Evolutionary conservation across 208 protist genomes (phyloP), one percentile per base, ranked within the genome.

Genomic region (Novymonas esmeraldas): DNA sequence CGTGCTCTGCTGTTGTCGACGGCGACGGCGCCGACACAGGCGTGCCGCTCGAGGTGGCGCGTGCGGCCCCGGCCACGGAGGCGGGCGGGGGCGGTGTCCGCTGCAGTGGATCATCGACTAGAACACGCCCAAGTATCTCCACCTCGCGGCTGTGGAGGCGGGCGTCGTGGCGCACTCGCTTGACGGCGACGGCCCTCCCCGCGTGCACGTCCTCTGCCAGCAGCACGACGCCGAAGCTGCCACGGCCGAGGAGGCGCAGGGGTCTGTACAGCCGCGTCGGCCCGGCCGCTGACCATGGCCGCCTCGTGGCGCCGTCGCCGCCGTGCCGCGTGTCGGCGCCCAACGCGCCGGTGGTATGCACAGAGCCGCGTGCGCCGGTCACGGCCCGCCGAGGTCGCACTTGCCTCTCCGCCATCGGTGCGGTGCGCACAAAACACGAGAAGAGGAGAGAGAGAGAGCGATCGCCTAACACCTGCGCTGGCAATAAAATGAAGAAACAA

Each of bases 111-210:
- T 29, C 49, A 18, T 73, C 67, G 2, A 70, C 65, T 13, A 89
- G 74, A 33, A 85, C 59, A 42, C 95, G 76, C n/a, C 93, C 84
- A 88, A 99, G 97, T 18, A 99, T 98, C 50, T 94, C 69, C 14
- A 99, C 83, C 75, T 99, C 99, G 50, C 99, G 88, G 73, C 99
- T 99, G 78, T 98, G 98, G 60, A 98, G 97, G n/a, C 97, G 79
- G 29, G 91, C 82, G 75, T 99, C 98, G 73, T 98, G 94, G 41
- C 98, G 82, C 29, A 99, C 98, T 62, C 98, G 98, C 71, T 99
- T 99, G 58, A 99, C 97, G 44, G 98, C 98, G 16, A 99, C 97
- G 16, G 80, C 59, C 49, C 97, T 85, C 36, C 88, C 85, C 9
- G 92, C 97, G 42, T 95, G 84, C 34, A 65, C 44, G 13, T 85